Conservation (phyloP, 192 early-diverging fungal species). For the Lunasporangiospora selenospora region DNA sequence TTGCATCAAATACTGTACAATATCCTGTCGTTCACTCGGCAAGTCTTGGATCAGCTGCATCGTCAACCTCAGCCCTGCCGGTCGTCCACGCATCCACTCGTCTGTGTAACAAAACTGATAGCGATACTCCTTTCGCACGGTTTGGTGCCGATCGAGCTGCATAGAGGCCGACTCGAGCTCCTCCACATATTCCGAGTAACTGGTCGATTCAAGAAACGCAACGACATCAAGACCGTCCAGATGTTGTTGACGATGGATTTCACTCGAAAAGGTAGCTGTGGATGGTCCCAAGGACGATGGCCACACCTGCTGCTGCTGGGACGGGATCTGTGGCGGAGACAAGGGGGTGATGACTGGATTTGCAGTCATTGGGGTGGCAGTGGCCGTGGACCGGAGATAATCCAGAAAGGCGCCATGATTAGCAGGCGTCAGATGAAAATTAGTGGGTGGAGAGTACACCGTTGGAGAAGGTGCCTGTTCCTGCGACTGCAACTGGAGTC, state of each 20-base stretch:
- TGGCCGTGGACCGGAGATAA: conserved; percentile 37
- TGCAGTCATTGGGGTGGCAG: neutral
- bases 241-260: conserved; percentile 27
- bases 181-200: conserved; percentile 36
- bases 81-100: neutral
- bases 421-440: conserved; percentile 38
- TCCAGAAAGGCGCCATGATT: conserved; percentile 43
- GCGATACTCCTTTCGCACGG: conserved; percentile 19
- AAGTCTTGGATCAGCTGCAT: conserved; percentile 37
- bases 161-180: conserved; percentile 16
- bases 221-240: conserved; percentile 29
- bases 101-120: conserved; percentile 37
- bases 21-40: conserved; percentile 45
- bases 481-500: neutral
- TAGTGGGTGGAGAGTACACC: no score
- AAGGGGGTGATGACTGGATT: neutral
- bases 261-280: conserved; percentile 12
- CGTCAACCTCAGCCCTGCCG: conserved; percentile 2
- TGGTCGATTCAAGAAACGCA: conserved; percentile 22
- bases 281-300: neutral
- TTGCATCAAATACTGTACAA: conserved; percentile 36
- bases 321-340: neutral
- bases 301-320: neutral
- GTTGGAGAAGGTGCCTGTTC: no score
- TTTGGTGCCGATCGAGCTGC: conserved; percentile 20